Percentiles rank a stretch among this genome's conserved stretches.
Conservation (phyloP, 192 early-diverging fungal genomes). For the Lunasporangiospora selenospora region DNA sequence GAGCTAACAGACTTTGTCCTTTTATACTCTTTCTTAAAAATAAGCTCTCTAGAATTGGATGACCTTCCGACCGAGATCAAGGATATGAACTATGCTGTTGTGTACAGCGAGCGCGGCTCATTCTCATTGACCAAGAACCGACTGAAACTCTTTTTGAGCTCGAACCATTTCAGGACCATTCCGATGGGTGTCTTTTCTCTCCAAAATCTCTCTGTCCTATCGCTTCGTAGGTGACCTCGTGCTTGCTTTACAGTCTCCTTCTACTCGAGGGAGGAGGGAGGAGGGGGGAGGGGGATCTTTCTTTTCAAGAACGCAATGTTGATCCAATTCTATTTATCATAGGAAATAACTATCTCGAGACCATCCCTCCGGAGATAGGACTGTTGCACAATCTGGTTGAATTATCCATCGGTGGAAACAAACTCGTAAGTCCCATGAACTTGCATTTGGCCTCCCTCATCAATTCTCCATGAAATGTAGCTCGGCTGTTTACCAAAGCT, state of each 20-base stretch:
- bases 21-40: background rate
- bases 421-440: constrained; percentile 25
- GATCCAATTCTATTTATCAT: background rate
- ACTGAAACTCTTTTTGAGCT: constrained; percentile 54
- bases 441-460: background rate
- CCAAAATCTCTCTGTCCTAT: constrained; percentile 54
- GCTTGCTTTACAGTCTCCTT: background rate
- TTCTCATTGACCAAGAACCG: constrained; percentile 36
- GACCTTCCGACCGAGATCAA: constrained; percentile 33
- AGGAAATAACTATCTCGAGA: constrained; percentile 52
- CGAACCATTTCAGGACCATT: constrained; percentile 40
- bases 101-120: constrained; percentile 39
- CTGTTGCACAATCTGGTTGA: constrained; percentile 53
- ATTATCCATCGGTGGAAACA: constrained; percentile 55
- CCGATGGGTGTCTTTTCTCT: constrained; percentile 50
- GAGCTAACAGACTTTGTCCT: background rate
- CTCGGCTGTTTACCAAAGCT: background rate
- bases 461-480: constrained; percentile 1
- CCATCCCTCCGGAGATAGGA: constrained; percentile 52
- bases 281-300: too few relatives aligned
- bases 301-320: too few relatives aligned
- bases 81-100: constrained; percentile 38
- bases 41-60: constrained; percentile 32
- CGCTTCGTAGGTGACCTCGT: constrained; percentile 50
- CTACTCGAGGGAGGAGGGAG: too few relatives aligned